These are phyloP conservation scores for Ogataea polymorpha DNA, from an alignment of 805 yeast species.

Conservation along the genomic window DNA sequence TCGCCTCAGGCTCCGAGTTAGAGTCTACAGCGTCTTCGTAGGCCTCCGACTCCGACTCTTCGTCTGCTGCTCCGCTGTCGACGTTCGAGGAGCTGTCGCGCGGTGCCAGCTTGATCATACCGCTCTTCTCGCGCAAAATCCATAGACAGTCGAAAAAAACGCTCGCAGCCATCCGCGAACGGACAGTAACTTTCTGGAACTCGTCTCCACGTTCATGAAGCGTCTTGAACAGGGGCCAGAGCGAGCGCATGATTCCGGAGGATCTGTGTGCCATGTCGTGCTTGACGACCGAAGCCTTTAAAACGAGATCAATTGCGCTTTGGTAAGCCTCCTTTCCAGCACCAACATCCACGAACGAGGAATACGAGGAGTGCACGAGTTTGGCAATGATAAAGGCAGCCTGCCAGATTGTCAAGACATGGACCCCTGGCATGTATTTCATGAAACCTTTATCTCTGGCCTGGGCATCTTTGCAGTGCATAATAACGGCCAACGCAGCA, in stretches of 20 bases:
- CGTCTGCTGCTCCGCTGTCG: constrained; percentile 31
- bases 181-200: constrained; percentile 50
- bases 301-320: constrained; percentile 63
- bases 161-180: constrained; percentile 88
- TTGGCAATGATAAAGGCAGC: constrained; percentile 82
- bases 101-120: constrained; percentile 66
- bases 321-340: constrained; percentile 70
- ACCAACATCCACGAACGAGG: constrained; percentile 61
- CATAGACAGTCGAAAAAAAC: constrained; percentile 89
- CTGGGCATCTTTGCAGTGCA: constrained; percentile 63
- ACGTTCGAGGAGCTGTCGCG: constrained; percentile 20
- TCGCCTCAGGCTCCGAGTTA: constrained; percentile 19
- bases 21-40: constrained; percentile 16
- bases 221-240: constrained; percentile 83
- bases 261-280: constrained; percentile 93
- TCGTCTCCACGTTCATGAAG: constrained; percentile 51
- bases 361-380: constrained; percentile 71
- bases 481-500: constrained; percentile 68
- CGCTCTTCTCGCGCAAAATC: constrained; percentile 80
- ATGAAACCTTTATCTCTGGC: constrained; percentile 59
- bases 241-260: constrained; percentile 88
- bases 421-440: constrained; percentile 78
- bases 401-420: constrained; percentile 85
- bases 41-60: constrained; percentile 24
- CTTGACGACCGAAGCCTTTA: constrained; percentile 79